Evolutionary conservation across 257 asterid species (phyloP), one percentile per base, ranked within the genome.

Genomic region (Primulina huaijiensis): DNA sequence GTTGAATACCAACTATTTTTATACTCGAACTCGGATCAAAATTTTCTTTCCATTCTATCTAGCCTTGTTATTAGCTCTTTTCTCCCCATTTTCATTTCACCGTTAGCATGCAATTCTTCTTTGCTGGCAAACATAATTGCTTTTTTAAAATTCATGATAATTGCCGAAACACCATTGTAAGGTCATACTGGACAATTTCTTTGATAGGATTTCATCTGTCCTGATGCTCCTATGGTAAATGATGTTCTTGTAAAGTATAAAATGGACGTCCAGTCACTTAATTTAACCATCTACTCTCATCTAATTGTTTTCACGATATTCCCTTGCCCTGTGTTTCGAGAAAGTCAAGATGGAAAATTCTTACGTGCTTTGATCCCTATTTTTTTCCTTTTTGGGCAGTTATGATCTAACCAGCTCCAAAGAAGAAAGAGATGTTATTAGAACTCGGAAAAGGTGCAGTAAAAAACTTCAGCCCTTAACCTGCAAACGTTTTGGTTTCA

Each of bases 341-440:
- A 71, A 62, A 59, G 14, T 58, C 65, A 30, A 53, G 35, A 50
- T 69, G 70, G 58, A 59, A 56, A 38, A 17, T 62, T 30, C 43
- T 59, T 38, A 37, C 40, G 55, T 72, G 61, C 52, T 53, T n/a
- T 63, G 72, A 30, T 65, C 12, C 43, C 75, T 50, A 75, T 38
- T 66, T 64, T 73, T 8, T 52, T 63, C 10, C 63, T 65, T 77
- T 79, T 16, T 50, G 20, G 21, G 90, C 95, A 92, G 98, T 74
- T 92, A 86, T 79, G 95, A 86, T 66, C 80, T 89, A 75, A 78
- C 77, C 77, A 86, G 88, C 77, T 79, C 94, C 71, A 78, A 78
- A 82, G 95, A 85, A 81, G 96, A 92, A 81, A 86, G 96, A 82
- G 89, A 92, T 63, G 72, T 55, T 38, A 72, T 84, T 60, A 85